Evolutionary conservation across 345 rosid species (phyloP).

Genomic region (Eucalyptus leucophloia): DNA sequence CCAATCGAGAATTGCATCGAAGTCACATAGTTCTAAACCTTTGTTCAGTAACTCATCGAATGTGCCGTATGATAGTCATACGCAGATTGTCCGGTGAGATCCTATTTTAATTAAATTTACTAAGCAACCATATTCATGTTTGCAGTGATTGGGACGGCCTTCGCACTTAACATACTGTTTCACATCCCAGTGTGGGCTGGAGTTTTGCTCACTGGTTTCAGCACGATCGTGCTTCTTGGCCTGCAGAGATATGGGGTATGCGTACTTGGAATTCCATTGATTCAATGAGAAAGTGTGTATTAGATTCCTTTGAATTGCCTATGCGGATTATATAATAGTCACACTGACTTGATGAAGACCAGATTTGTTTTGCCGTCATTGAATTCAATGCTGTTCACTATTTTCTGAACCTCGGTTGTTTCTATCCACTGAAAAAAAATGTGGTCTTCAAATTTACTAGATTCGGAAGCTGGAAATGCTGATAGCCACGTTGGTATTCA

Average conservation of each 20-base stretch:
- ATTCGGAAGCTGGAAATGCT: conserved; percentile 24
- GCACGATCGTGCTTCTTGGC: conserved; percentile 48
- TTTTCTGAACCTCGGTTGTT: neutral
- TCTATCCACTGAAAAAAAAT: neutral
- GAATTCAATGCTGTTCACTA: neutral
- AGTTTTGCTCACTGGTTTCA: conserved; percentile 36
- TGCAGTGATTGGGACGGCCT: conserved; percentile 57
- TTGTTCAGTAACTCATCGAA: neutral
- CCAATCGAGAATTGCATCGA: neutral
- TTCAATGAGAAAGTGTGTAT: neutral
- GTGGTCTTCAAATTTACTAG: neutral
- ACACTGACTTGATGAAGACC: neutral
- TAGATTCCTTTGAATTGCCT: neutral
- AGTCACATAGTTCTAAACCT: neutral
- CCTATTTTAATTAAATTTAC: neutral
- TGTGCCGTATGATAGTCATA: neutral
- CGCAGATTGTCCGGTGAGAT: neutral
- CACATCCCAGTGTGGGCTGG: conserved; percentile 42
- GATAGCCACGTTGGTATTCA: conserved; percentile 17
- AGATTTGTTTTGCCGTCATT: neutral
- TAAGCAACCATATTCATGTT: neutral
- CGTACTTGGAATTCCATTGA: neutral
- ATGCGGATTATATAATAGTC: neutral
- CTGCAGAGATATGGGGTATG: conserved; percentile 51
- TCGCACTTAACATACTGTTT: conserved; percentile 38